Base-by-base conservation (phyloP, 768 basidiomycete genomes). In the Neoboletus subvelutipes region DNA sequence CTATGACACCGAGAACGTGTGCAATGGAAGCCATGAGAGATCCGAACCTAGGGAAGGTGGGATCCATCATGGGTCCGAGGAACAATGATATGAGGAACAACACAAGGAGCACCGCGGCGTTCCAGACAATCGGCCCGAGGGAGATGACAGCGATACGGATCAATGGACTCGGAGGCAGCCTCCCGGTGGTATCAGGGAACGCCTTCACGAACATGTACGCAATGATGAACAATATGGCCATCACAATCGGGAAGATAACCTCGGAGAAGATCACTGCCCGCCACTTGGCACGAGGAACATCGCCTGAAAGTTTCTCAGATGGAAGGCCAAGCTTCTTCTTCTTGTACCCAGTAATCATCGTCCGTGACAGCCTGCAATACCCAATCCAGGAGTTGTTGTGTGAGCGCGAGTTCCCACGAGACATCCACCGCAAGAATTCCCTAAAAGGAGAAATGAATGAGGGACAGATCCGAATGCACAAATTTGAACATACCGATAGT, bases 331-430 rank as follows among this genome's bases (percentile, higher is more conserved):
- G 85, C 63, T 86, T 85, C 82, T 98, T 98, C 79, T 91, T 92
- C 83, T 98, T 98, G 85, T 94, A 99, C n/a, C 97, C 97, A 18
- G 97, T 99, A 69, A 99, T 96, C 84, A 93, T 90, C 18, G 97
- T 99, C 50, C 97, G 82, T n/a, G 94, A 94, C 45, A 99, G 79
- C 52, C 97, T 92, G 72, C 97, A 99, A 74, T 98, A 99, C 0
- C 97, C 96, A 63, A 98, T 96, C 97, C 97, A 99, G 5, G 96
- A 97, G 73, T 98, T 99, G 66, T 84, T 90, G 73, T 99, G 97
- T 22, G 94, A 93, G 33, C 94, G 83, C 39, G 97, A 98, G 77
- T 99, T 99, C 52, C 97, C 97, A 50, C 97, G 85, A 34, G 88
- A 95, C 95, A 99, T 98, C 97, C 97, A 99, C 60, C 97, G 84